phyloP scores from a whole-genome alignment of 139 green algal genomes.

The Chlorella sp. region DNA sequence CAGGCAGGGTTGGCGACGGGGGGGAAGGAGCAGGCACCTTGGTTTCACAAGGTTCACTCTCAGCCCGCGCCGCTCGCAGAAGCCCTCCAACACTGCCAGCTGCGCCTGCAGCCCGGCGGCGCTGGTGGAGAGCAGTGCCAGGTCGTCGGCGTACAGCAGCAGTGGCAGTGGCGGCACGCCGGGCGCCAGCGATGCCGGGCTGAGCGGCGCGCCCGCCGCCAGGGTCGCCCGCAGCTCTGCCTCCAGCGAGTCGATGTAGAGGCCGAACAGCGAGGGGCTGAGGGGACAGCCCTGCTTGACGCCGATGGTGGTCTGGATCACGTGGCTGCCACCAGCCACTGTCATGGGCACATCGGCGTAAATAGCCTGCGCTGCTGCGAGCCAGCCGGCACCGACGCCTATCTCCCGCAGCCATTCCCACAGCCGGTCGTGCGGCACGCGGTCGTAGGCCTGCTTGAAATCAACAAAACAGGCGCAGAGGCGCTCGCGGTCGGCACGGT shows the following conservation, averaged over 20 bases:
- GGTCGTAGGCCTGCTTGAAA: conserved; percentile 10
- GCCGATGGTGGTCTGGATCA: not conserved
- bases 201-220: no score
- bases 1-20: no score
- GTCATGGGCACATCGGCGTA: conserved; percentile 8
- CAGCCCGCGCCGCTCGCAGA: not conserved
- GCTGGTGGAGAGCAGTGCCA: not conserved
- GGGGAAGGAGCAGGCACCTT: no score
- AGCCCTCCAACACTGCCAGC: not conserved
- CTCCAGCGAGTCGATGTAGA: conserved; percentile 3
- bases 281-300: not conserved
- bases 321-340: not conserved
- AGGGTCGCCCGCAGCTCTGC: not conserved
- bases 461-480: no score
- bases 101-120: not conserved
- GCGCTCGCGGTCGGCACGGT: not conserved
- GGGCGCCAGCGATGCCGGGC: no score
- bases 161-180: no score
- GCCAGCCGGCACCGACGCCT: not conserved
- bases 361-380: not conserved
- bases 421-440: not conserved
- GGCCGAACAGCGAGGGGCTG: not conserved
- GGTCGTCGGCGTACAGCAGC: not conserved
- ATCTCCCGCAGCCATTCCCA: not conserved
- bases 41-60: no score